Evolutionary conservation across 305 asterid genomes (phyloP).

Genomic region (Fraxinus albicans): DNA sequence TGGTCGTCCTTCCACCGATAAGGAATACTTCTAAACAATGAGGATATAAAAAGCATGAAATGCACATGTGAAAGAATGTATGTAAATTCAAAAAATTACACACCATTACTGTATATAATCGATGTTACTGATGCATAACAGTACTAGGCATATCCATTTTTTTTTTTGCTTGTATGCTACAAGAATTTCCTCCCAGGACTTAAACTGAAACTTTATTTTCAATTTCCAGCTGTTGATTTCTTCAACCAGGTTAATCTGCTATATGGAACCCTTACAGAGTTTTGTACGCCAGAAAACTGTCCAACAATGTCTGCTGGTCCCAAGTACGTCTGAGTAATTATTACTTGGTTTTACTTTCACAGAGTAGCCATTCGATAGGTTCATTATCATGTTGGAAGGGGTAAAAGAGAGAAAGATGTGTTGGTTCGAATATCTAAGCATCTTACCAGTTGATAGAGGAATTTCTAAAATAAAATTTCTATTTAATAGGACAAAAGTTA

Average conservation of each 20-base stretch:
- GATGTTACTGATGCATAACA: neutral
- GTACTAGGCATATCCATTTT: neutral
- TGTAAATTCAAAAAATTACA: neutral
- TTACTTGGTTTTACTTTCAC: neutral
- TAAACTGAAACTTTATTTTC: constrained; percentile 39
- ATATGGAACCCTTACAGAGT: constrained; percentile 94
- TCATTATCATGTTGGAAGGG: neutral
- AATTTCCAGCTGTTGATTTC: constrained; percentile 87
- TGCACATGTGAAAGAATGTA: neutral
- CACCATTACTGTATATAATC: neutral
- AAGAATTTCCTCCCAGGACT: constrained; percentile 20
- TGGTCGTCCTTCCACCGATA: neutral
- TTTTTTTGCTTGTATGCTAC: constrained; percentile 1
- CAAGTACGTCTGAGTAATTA: constrained; percentile 55
- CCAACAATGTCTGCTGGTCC: constrained; percentile 98
- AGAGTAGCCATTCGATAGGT: neutral
- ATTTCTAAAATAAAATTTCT: neutral
- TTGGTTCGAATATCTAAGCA: neutral
- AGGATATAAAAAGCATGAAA: neutral
- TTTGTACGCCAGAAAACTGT: constrained; percentile 92
- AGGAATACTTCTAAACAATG: neutral
- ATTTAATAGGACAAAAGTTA: neutral
- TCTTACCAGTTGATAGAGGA: neutral
- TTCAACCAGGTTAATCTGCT: constrained; percentile 98
- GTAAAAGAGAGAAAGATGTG: neutral